A percentile compares a stretch with the other conserved stretches of the same genome.
phyloP scores from a whole-genome alignment of 352 stramenopile species.

The Peronospora destructor region DNA sequence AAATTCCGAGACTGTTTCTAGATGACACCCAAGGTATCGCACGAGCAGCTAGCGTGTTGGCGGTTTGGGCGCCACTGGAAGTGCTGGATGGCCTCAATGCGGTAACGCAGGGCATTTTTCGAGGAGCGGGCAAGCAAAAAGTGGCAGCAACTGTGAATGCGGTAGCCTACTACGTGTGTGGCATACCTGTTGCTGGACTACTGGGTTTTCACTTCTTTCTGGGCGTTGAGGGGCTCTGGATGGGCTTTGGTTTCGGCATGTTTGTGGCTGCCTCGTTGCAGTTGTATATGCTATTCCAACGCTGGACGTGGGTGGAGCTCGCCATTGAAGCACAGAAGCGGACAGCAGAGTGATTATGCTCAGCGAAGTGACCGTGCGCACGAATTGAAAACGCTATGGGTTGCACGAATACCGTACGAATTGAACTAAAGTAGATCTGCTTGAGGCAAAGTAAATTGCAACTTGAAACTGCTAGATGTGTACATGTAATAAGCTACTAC shows the following conservation, averaged over 20 bases:
- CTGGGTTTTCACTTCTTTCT: slow-evolving; percentile 43
- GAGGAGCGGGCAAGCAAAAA: slow-evolving; percentile 51
- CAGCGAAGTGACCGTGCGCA: not conserved
- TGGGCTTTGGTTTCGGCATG: slow-evolving; percentile 45
- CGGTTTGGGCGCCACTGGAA: slow-evolving; percentile 39
- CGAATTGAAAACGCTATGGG: too few relatives aligned
- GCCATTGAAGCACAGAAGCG: slow-evolving; percentile 35
- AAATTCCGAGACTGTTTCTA: slow-evolving; percentile 38
- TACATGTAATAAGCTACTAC: too few relatives aligned
- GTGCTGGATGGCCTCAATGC: slow-evolving; percentile 47
- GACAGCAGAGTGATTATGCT: slow-evolving; percentile 24
- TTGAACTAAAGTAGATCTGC: not conserved
- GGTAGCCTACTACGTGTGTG: slow-evolving; percentile 69
- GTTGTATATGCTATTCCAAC: slow-evolving; percentile 33
- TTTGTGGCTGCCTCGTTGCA: slow-evolving; percentile 30
- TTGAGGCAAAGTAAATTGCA: not conserved
- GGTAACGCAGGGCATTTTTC: slow-evolving; percentile 61
- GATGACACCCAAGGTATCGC: slow-evolving; percentile 33
- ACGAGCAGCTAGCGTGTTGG: slow-evolving; percentile 33
- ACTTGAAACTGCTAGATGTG: too few relatives aligned
- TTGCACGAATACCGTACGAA: too few relatives aligned
- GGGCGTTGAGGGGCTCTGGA: slow-evolving; percentile 52
- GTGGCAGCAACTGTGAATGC: slow-evolving; percentile 56
- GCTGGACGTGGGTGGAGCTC: slow-evolving; percentile 33
- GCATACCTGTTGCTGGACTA: slow-evolving; percentile 55